A percentile compares a stretch with the other conserved stretches of the same genome.
These are phyloP conservation scores for Calonectria fujianensis DNA, from an alignment of 2,329 filamentous ascomycete genomes.

Conservation along the genomic window DNA sequence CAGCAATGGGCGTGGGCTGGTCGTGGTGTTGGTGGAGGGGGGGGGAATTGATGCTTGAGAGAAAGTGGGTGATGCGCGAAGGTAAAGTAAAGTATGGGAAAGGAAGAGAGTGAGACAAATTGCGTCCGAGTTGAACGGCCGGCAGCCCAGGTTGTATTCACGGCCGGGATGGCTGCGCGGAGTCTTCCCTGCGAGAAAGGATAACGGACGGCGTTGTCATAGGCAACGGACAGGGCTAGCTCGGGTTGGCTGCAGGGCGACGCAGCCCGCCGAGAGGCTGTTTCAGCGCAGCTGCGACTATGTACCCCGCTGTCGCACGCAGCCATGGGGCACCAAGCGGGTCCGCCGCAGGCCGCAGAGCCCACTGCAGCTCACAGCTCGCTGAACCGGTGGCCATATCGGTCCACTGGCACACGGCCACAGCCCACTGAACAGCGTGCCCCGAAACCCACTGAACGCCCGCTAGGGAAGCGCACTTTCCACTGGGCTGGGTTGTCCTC, in stretches of 20 bases:
- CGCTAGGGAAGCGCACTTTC: conserved; percentile 21
- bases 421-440: conserved; percentile 14
- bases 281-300: conserved; percentile 45
- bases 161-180: conserved; percentile 37
- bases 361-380: conserved; percentile 24
- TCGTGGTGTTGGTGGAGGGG: not conserved
- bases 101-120: conserved; percentile 50
- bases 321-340: conserved; percentile 41
- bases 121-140: conserved; percentile 35
- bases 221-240: conserved; percentile 45
- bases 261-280: conserved; percentile 48
- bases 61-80: conserved; percentile 35
- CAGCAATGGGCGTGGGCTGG: conserved; percentile 43
- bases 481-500: conserved; percentile 33
- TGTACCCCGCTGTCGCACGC: conserved; percentile 54
- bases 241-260: conserved; percentile 44
- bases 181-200: conserved; percentile 31
- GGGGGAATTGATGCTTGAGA: not conserved
- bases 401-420: conserved; percentile 1
- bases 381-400: conserved; percentile 23
- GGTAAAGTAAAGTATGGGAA: conserved; percentile 34
- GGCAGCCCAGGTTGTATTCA: conserved; percentile 50
- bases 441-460: conserved; percentile 19
- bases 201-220: conserved; percentile 46
- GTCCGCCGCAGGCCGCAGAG: conserved; percentile 42